These are phyloP conservation scores for Heterobasidion occidentale DNA, from an alignment of 1,284 basidiomycete species.

Conservation along the genomic window DNA sequence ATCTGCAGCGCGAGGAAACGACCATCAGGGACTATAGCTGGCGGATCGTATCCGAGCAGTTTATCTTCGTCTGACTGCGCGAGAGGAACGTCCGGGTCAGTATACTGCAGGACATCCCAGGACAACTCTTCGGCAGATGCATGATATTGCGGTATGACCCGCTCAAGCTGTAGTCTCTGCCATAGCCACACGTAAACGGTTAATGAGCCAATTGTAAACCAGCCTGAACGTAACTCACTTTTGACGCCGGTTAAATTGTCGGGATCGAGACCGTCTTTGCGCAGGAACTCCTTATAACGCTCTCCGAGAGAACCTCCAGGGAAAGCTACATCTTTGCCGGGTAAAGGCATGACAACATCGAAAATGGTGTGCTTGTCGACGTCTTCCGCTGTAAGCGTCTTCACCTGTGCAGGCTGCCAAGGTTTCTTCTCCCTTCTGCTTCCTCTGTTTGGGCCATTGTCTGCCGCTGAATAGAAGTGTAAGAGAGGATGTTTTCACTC, in stretches of 20 bases:
- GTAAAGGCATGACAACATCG: conserved; percentile 93
- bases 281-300: conserved; percentile 75
- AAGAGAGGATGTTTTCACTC: not conserved
- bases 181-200: not conserved
- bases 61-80: conserved; percentile 94
- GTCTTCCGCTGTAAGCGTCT: conserved; percentile 71
- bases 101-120: conserved; percentile 83
- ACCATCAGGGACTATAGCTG: conserved; percentile 57
- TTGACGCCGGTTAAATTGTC: conserved; percentile 84
- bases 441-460: conserved; percentile 14
- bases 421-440: conserved; percentile 34
- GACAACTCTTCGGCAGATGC: conserved; percentile 77
- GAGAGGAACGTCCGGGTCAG: conserved; percentile 86
- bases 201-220: not conserved
- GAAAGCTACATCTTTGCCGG: conserved; percentile 88
- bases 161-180: conserved; percentile 84
- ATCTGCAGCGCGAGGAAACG: conserved; percentile 84
- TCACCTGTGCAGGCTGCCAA: conserved; percentile 64
- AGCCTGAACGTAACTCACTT: conserved; percentile 42
- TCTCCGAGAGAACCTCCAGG: conserved; percentile 80
- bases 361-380: conserved; percentile 77
- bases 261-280: conserved; percentile 81
- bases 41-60: conserved; percentile 72
- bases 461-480: conserved; percentile 1
- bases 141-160: conserved; percentile 93